Percentiles rank a stretch among this genome's conserved stretches.
These are phyloP conservation scores for Gaillardinia entomophila DNA, from an alignment of 805 yeast species.

Conservation along the genomic window DNA sequence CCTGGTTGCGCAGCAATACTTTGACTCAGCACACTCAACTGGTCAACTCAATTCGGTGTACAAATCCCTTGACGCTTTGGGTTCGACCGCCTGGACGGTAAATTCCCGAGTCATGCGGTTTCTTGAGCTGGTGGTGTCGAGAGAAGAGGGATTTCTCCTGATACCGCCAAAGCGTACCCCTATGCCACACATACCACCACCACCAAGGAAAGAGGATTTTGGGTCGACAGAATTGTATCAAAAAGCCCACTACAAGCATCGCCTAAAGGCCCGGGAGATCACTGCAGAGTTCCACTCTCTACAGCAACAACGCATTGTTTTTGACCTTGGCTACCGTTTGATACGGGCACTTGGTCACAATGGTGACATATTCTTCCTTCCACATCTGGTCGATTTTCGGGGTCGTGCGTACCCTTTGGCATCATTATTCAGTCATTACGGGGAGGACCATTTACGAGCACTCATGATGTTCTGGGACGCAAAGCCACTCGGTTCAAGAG, in stretches of 20 bases:
- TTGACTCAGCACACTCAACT: conserved; percentile 19
- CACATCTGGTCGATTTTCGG: conserved; percentile 35
- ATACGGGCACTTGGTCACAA: conserved; percentile 20
- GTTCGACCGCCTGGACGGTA: conserved; percentile 31
- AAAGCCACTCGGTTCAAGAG: conserved; percentile 27
- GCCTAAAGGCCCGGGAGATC: background rate
- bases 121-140: conserved; percentile 13
- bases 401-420: conserved; percentile 38
- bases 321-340: conserved; percentile 12
- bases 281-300: conserved; percentile 7
- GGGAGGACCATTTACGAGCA: conserved; percentile 28
- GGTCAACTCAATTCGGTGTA: conserved; percentile 30
- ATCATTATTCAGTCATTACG: conserved; percentile 27
- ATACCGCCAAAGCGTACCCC: conserved; percentile 18
- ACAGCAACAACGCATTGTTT: conserved; percentile 12
- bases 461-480: conserved; percentile 34
- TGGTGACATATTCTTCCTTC: conserved; percentile 32
- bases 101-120: conserved; percentile 19
- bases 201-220: background rate
- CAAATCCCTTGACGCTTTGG: conserved; percentile 21
- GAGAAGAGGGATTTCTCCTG: conserved; percentile 15
- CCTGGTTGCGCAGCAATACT: conserved; percentile 10
- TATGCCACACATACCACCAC: no score
- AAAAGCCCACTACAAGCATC: conserved; percentile 1
- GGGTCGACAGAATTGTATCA: background rate